Base-by-base conservation (phyloP, 2,329 filamentous ascomycete genomes). In the Parastagonospora nodorum region DNA sequence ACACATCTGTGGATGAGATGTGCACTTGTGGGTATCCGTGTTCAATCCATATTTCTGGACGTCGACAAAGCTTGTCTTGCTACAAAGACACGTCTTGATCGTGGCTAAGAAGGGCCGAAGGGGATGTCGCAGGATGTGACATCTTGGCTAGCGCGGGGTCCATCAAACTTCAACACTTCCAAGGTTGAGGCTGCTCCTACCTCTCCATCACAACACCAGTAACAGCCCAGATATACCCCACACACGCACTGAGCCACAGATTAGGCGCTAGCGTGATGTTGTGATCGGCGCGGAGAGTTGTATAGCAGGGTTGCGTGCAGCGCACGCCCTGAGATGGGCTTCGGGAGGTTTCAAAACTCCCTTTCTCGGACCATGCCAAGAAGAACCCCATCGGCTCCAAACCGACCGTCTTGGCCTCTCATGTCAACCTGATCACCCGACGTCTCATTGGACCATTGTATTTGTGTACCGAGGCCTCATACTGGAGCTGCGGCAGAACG, bases 401-500 rank as follows among this genome's bases (percentile, higher is more conserved):
- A 56, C 55, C 51, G 56, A 55, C 60, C 61, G 61, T 60, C 57
- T 71, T 69, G 65, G 69, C 68, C 37, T 50, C 57, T 63, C 53
- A 61, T 55, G 56, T 55, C 57, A 54, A 24, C 36, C 40, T 15
- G 12, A 40, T 56, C 35, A 29, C 43, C 15, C 41, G 38, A 52
- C 55, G 31, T 52, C 55, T 51, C 55, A 68, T 72, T 70, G 66
- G 68, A 47, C 50, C 36, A 40, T 40, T 39, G 15, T 45, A 66
- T 65, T 67, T 58, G 63, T 58, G 56, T 60, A 57, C 45, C 45
- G 28, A 49, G 48, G 37, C 58, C 58, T 70, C 66, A 47, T 62
- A 71, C 70, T 48, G 45, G 31, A 50, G 55, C 49, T 72, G 70
- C 63, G 58, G 31, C 69, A 71, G 64, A 63, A 51, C 28, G 27